Evolutionary conservation across 176 grass and related monocot genomes (phyloP).

Genomic region (Zea luxurians): DNA sequence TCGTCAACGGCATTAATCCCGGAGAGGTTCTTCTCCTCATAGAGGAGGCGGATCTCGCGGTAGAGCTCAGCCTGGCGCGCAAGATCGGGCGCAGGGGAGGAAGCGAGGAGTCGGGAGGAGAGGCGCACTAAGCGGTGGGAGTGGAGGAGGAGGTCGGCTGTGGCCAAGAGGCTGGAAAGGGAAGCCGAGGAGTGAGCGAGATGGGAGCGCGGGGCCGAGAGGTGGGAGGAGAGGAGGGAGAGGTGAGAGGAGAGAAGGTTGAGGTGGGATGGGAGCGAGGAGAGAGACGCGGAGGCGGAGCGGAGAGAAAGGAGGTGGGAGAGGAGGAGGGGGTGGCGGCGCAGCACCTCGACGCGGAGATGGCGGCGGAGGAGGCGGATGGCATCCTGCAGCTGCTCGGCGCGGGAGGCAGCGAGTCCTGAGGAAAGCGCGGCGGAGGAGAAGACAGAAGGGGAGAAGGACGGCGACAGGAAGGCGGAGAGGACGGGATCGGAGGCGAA

Average conservation of each 20-base stretch:
- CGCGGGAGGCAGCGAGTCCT: slow-evolving; percentile 75
- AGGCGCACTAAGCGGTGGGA: slow-evolving; percentile 79
- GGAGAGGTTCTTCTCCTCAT: slow-evolving; percentile 80
- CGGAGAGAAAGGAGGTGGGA: slow-evolving; percentile 92
- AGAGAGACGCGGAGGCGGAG: slow-evolving; percentile 68
- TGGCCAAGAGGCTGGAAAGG: slow-evolving; percentile 80
- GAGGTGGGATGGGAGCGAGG: slow-evolving; percentile 66
- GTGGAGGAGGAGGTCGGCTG: slow-evolving; percentile 85
- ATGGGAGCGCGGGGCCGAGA: slow-evolving; percentile 65
- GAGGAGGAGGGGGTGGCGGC: slow-evolving; percentile 80
- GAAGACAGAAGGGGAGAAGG: slow-evolving; percentile 82
- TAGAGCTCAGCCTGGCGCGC: slow-evolving; percentile 85
- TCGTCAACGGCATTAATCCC: slow-evolving; percentile 85
- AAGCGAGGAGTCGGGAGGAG: slow-evolving; percentile 67
- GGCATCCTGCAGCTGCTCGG: slow-evolving; percentile 87
- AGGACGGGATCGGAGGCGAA: slow-evolving; percentile 94
- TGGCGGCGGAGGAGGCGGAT: slow-evolving; percentile 74
- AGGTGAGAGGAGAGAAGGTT: slow-evolving; percentile 73
- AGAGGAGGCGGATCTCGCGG: slow-evolving; percentile 80
- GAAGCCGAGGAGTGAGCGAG: slow-evolving; percentile 73
- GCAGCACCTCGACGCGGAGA: slow-evolving; percentile 88
- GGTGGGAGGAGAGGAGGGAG: slow-evolving; percentile 68
- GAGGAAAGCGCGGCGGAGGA: slow-evolving; percentile 92
- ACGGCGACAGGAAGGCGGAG: slow-evolving; percentile 81
- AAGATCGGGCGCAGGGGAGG: slow-evolving; percentile 58